Percentiles rank a stretch among this genome's conserved stretches.
These are phyloP conservation scores for Suhomyces atakaporum DNA, from an alignment of 1,139 yeast species.

Conservation along the genomic window DNA sequence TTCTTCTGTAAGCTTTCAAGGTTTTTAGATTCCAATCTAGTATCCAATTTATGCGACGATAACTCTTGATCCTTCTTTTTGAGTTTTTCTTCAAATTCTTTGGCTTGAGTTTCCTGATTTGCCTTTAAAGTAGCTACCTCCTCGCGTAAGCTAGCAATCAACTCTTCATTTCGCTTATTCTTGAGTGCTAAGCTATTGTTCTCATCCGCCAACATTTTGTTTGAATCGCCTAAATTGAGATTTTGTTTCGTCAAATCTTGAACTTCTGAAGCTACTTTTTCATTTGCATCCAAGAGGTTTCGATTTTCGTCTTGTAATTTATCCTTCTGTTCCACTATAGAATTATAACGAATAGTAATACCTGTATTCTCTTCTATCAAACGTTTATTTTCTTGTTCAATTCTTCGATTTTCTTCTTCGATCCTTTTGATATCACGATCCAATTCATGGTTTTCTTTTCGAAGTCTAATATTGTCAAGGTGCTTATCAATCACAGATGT, in stretches of 20 bases:
- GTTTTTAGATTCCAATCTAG: conserved; percentile 33
- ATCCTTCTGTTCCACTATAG: conserved; percentile 6
- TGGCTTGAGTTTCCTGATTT: neutral
- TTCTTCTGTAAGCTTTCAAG: conserved; percentile 23
- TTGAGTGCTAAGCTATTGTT: conserved; percentile 5
- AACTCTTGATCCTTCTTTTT: conserved; percentile 11
- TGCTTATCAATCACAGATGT: conserved; percentile 47
- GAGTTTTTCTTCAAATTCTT: conserved; percentile 5
- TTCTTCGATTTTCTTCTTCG: conserved; percentile 8
- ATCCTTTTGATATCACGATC: conserved; percentile 9
- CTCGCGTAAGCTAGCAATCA: conserved; percentile 36
- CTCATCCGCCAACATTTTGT: conserved; percentile 8
- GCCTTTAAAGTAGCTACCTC: conserved; percentile 3
- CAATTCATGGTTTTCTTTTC: conserved; percentile 31
- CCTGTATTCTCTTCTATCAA: conserved; percentile 12
- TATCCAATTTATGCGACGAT: conserved; percentile 8
- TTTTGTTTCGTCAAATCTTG: conserved; percentile 6
- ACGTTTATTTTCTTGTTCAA: conserved; percentile 7
- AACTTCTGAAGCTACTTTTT: conserved; percentile 1
- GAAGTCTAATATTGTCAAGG: conserved; percentile 43
- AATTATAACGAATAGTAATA: conserved; percentile 4
- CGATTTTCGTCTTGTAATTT: neutral
- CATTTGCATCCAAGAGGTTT: conserved; percentile 2
- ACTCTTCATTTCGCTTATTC: conserved; percentile 24
- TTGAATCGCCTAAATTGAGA: conserved; percentile 16